These are phyloP conservation scores for Whalleya microplaca DNA, from an alignment of 2,329 filamentous ascomycete genomes.

Conservation along the genomic window DNA sequence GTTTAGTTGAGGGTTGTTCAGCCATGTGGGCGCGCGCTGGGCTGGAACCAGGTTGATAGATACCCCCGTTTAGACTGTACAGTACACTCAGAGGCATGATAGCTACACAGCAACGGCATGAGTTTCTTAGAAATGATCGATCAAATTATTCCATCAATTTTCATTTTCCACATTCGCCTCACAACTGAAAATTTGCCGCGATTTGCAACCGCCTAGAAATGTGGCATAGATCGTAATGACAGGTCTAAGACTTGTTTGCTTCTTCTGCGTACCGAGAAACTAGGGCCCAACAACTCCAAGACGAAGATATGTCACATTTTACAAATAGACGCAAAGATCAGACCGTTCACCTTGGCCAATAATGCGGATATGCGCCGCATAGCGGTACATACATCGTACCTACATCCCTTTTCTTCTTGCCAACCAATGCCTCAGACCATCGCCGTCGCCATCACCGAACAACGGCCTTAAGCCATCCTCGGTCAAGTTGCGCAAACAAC, in stretches of 20 bases:
- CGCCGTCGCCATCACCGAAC: background rate
- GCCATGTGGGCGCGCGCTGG: slow-evolving; percentile 36
- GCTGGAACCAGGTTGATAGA: slow-evolving; percentile 43
- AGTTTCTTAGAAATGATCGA: slow-evolving; percentile 35
- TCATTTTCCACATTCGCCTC: background rate
- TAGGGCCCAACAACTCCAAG: background rate
- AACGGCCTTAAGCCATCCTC: background rate
- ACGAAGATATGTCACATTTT: background rate
- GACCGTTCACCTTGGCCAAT: background rate
- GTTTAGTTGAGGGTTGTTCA: slow-evolving; percentile 33
- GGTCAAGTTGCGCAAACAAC: background rate
- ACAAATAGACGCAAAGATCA: background rate
- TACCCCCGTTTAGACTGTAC: slow-evolving; percentile 44
- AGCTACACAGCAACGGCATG: slow-evolving; percentile 38
- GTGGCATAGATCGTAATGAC: slow-evolving; percentile 7
- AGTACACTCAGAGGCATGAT: slow-evolving; percentile 37
- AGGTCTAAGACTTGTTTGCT: slow-evolving; percentile 12
- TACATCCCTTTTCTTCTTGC: background rate
- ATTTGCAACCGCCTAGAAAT: too few relatives aligned
- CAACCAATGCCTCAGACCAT: background rate
- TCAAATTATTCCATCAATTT: slow-evolving; percentile 25
- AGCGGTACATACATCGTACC: too few relatives aligned
- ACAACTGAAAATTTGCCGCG: too few relatives aligned
- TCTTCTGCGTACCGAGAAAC: background rate
- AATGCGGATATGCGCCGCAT: background rate